Evolutionary conservation across 257 asterid species (phyloP), one percentile per base, ranked within the genome.

Genomic region (Apocynum venetum): DNA sequence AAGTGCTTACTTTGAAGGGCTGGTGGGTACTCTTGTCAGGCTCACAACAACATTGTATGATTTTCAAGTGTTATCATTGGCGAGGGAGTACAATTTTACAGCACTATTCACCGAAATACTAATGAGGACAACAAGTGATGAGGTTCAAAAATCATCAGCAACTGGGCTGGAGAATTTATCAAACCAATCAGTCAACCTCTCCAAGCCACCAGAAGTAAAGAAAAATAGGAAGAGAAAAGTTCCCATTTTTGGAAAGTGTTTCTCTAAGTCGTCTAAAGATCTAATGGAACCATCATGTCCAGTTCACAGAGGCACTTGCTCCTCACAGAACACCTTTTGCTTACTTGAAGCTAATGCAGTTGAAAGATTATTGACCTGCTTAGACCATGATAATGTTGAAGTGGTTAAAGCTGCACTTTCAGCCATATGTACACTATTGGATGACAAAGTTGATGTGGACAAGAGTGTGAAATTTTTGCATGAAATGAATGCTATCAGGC

Each of bases 221-320:
- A 86, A 77, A 65, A 83, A 78, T 66, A 89, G 85, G 85, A 78
- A 82, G 66, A 69, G 79, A 1, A 89, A 88, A 77, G 7, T 86
- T 57, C 13, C 80, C 55, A 49, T 82, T 63, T 80, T 84, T 65
- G 65, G 65, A 10, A 90, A 85, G 82, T 85, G 94, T 52, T 63
- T 89, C 80, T 85, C 91, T 20, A 71, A 61, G 2, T 74, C 84
- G 49, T 82, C 88, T 13, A 85, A 84, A 61, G 80, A 53, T 0
- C 79, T 82, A 53, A 53, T 76, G 20, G n/a, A n/a, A n/a, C n/a
- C n/a, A n/a, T n/a, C n/a, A n/a, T 93, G 98, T 78, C 90, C 94
- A 14, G 72, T 91, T 55, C 98, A 91, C 25, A 81, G 94, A 78
- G 98, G 98, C n/a, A 77, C 85, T 46, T 93, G 98, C 82, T 91